Percentiles rank a stretch among this genome's conserved stretches.
Conservation (phyloP, 2,329 filamentous ascomycete genomes). For the Colletotrichum abscissum region DNA sequence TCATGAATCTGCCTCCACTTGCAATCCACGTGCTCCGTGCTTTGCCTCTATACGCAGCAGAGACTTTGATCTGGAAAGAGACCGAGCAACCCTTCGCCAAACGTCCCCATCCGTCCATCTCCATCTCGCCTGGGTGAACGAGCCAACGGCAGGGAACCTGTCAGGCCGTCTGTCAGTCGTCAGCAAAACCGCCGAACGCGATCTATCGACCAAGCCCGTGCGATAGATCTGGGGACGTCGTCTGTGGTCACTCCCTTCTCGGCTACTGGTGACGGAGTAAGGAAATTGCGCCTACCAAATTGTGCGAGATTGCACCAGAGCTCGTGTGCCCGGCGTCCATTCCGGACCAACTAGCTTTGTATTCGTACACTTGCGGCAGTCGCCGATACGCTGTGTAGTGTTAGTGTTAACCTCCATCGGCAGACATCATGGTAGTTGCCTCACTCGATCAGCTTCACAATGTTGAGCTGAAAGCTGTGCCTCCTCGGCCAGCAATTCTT, state of each 20-base stretch:
- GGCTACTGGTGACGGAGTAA: neutral
- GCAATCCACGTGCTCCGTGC: conserved; percentile 14
- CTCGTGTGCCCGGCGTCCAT: neutral
- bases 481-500: neutral
- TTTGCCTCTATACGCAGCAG: neutral
- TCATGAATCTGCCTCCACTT: neutral
- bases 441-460: neutral
- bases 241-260: neutral
- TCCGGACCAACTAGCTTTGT: neutral
- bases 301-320: conserved; percentile 7
- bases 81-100: conserved; percentile 12
- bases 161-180: conserved; percentile 13
- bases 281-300: conserved; percentile 7
- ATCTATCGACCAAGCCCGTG: conserved; percentile 16
- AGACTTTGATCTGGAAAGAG: conserved; percentile 1
- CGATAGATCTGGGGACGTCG: conserved; percentile 14
- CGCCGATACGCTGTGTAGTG: neutral
- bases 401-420: neutral
- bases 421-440: neutral
- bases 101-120: neutral
- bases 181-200: conserved; percentile 13
- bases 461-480: neutral
- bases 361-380: neutral
- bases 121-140: conserved; percentile 4
- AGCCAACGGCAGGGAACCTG: conserved; percentile 24